Base-by-base conservation (phyloP, 768 basidiomycete species). In the Lentinus tigrinus region DNA sequence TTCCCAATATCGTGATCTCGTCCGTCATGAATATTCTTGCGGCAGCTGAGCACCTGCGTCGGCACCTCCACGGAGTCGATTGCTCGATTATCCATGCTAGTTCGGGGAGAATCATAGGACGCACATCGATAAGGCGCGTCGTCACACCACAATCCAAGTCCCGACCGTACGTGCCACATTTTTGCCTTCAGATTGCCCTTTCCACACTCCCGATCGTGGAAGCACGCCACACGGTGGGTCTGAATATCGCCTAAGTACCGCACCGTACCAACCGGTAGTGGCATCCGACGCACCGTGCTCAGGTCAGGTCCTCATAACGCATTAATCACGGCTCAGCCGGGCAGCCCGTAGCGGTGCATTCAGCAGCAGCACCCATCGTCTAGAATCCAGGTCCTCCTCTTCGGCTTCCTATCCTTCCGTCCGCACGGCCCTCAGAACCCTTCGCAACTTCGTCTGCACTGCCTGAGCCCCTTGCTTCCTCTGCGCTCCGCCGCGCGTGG, bases 41-140 rank as follows among this genome's bases (percentile, higher is more conserved):
- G 43, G 21, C 40, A 4, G n/a, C 14, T 23, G 7, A 46, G 43
- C 43, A 46, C 19, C 19, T 23, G 40, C 58, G 39, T 27, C 40
- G 52, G 23, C 43, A 50, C 28, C 27, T 39, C 5, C 26, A 21
- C 46, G 31, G 23, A 23, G 9, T 37, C 42, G 23, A 40, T 39
- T 13, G 27, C 31, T 31, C 38, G 47, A 57, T 46, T 39, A 46
- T 38, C 47, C 38, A 24, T 7, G n/a, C 31, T 37, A 23, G 53
- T 34, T 31, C 53, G 23, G 28, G 47, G 38, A 38, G 34, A 17
- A 36, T 46, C 23, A 23, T 23, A 17, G 55, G 47, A 36, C 23
- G 31, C 46, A n/a, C n/a, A 59, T 59, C 52, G 58, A 59, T 59
- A 59, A 59, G 52, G 52, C 58, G 47, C 58, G 58, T 50, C 52